Base-by-base conservation (phyloP, 2,329 filamentous ascomycete species). In the Aspergillus fijiensis region DNA sequence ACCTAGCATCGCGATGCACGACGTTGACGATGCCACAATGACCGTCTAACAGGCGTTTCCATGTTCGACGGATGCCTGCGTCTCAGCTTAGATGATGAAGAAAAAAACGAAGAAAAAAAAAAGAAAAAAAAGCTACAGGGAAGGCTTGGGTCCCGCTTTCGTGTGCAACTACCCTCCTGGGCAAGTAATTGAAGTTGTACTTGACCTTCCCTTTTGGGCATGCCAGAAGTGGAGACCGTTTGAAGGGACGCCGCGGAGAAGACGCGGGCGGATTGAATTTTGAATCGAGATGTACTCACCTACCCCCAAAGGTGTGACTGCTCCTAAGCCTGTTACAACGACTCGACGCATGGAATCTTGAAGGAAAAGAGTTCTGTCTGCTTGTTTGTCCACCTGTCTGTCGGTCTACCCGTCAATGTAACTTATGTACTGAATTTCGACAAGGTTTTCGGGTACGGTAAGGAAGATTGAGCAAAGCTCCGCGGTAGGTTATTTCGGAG, bases 241-340 rank as follows among this genome's bases (percentile, higher is more conserved):
- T 35, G 33, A 10, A 29, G 27, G 33, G 33, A 35, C 11, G 49
- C 49, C 55, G 60, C 51, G 57, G 39, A 62, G 42, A 48, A 48
- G 39, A 48, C 42, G n/a, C 27, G 27, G 27, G 27, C 27, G 27
- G 27, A 29, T 29, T 29, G 1, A 7, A 29, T 29, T 29, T 29
- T 9, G 27, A 49, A 25, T 35, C 23, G 54, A 25, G 33, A 35
- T 35, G 51, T 54, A 74, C 75, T 64, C 72, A 87, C 85, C 92
- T 60, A 96, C 87, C 63, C 91, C 93, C 27, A 97, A 81, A 60
- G 93, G 93, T 66, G 90, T 92, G 69, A 95, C 84, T 72, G 89
- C 90, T 63, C 91, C 91, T 53, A 95, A 81, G 71, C 91, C 91
- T 56, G 91, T 95, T 73, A 95, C 88, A 70, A 94, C 91, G 68